These are phyloP conservation scores for Candida verbasci DNA, from an alignment of 805 yeast genomes.

Conservation along the genomic window DNA sequence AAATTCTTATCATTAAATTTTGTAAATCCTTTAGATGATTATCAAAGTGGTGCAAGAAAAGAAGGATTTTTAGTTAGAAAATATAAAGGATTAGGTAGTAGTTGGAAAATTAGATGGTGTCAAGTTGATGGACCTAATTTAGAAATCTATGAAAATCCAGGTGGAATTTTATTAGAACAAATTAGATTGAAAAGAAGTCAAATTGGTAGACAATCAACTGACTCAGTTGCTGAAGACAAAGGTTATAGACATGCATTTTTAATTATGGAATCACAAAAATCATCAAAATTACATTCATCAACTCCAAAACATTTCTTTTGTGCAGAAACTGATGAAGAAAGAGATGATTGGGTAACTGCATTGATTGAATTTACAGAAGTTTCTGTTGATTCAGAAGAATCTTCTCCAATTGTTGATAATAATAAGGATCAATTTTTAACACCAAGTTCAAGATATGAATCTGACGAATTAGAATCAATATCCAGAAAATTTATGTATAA, in stretches of 20 bases:
- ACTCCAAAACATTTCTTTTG: constrained; percentile 62
- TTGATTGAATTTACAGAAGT: constrained; percentile 31
- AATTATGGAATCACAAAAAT: constrained; percentile 43
- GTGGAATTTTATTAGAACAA: constrained; percentile 51
- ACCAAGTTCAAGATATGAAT: constrained; percentile 6
- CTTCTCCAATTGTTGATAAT: constrained; percentile 6
- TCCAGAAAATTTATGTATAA: constrained; percentile 4
- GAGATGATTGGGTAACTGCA: constrained; percentile 65
- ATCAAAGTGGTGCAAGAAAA: constrained; percentile 49
- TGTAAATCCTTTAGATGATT: constrained; percentile 53
- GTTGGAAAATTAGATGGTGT: constrained; percentile 71
- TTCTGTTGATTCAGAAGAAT: constrained; percentile 5
- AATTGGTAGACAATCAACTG: constrained; percentile 48
- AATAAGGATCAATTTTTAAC: constrained; percentile 4
- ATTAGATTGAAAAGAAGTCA: constrained; percentile 48
- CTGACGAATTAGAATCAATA: constrained; percentile 5
- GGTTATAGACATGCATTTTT: constrained; percentile 61
- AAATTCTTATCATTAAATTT: constrained; percentile 65
- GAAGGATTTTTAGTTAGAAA: constrained; percentile 65
- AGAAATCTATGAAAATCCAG: constrained; percentile 53
- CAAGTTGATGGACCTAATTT: constrained; percentile 57
- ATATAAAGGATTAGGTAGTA: constrained; percentile 56
- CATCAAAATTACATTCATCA: constrained; percentile 25
- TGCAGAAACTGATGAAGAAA: constrained; percentile 73
- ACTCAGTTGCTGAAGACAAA: constrained; percentile 39